Evolutionary conservation across 2,329 filamentous ascomycete genomes (phyloP).

Genomic region (Alternaria sp.): DNA sequence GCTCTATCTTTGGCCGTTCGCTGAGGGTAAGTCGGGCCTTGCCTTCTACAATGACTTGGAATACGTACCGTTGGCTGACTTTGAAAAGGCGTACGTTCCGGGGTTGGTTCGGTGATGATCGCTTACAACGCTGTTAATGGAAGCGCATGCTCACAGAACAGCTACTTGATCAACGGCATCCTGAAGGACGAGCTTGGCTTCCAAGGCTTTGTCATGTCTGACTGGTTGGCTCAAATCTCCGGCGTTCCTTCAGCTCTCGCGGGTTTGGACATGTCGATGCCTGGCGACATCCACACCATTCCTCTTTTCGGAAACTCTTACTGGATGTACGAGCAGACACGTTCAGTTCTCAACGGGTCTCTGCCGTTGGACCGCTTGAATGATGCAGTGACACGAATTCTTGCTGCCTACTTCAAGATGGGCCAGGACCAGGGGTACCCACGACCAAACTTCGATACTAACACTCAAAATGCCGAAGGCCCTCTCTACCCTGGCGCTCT

Average conservation of each 20-base stretch:
- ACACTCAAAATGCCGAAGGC: constrained; percentile 46
- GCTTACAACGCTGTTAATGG: constrained; percentile 69
- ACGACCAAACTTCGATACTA: constrained; percentile 55
- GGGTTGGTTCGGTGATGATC: constrained; percentile 85
- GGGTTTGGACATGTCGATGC: constrained; percentile 85
- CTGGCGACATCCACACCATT: constrained; percentile 69
- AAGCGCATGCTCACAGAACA: constrained; percentile 73
- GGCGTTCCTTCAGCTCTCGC: constrained; percentile 82
- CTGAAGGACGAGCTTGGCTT: constrained; percentile 88
- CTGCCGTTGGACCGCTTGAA: constrained; percentile 83
- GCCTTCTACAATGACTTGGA: neutral
- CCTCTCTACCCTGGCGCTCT: constrained; percentile 53
- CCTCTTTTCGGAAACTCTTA: constrained; percentile 57
- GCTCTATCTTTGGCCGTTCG: constrained; percentile 88
- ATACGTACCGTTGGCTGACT: neutral
- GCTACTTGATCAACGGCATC: constrained; percentile 82
- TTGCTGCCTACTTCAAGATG: constrained; percentile 82
- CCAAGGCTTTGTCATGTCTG: constrained; percentile 74
- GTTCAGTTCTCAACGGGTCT: constrained; percentile 81
- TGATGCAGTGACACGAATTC: constrained; percentile 86
- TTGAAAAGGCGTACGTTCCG: constrained; percentile 67
- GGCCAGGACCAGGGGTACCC: constrained; percentile 52
- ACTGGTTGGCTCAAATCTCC: constrained; percentile 86
- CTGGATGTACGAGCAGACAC: constrained; percentile 79
- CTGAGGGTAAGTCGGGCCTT: constrained; percentile 60